Conservation (phyloP, 306 rosid species). For the Dryas alaskensis region DNA sequence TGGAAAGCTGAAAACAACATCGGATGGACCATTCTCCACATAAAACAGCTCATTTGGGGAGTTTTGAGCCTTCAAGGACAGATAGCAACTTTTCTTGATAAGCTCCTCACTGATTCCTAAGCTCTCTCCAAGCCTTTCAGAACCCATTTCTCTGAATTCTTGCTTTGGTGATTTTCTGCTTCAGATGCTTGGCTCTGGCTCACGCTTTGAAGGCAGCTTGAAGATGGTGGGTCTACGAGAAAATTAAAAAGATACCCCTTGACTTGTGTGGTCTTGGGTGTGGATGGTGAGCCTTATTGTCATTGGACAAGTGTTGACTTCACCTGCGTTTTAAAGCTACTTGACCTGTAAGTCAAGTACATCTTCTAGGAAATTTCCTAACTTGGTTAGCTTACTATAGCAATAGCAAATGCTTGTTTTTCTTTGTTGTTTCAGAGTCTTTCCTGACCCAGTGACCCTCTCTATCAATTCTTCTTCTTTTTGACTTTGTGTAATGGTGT, state of each 20-base stretch:
- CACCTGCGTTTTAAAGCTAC: background rate
- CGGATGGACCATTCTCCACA: constrained; percentile 22
- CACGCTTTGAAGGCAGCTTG: background rate
- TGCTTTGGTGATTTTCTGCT: background rate
- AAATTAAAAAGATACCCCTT: background rate
- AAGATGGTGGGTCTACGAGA: background rate
- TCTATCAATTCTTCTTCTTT: too few species aligned
- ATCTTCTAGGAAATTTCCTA: too few species aligned
- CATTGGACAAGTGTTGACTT: background rate
- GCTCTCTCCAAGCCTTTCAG: constrained; percentile 31
- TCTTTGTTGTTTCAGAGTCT: too few species aligned
- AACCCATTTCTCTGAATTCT: constrained; percentile 29
- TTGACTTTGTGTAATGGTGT: too few species aligned
- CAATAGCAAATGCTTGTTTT: too few species aligned
- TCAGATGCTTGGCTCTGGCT: background rate
- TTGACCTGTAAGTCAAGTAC: too few species aligned
- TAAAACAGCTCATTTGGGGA: constrained; percentile 22
- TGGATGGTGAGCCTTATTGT: background rate
- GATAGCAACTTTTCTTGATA: constrained; percentile 32
- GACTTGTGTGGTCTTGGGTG: background rate
- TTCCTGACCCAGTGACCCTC: too few species aligned
- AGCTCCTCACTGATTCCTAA: constrained; percentile 35
- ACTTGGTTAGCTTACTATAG: too few species aligned
- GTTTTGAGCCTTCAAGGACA: constrained; percentile 42
- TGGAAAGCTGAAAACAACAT: constrained; percentile 44